Evolutionary conservation across 169 alveolate species (phyloP).

Genomic region (Eimeria tenella): DNA sequence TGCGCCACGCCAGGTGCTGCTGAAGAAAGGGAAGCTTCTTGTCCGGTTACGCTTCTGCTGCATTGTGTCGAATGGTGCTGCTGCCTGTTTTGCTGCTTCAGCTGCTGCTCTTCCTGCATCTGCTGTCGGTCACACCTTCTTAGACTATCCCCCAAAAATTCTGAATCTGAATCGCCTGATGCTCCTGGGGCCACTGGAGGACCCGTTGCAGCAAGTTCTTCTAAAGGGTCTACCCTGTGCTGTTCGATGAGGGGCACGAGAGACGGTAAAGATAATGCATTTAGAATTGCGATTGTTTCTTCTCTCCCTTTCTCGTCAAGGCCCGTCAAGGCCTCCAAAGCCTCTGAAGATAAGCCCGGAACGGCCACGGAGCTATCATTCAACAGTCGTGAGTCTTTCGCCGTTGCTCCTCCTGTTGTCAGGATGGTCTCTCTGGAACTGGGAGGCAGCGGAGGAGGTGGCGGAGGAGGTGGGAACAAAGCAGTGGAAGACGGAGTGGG

Average conservation of each 20-base stretch:
- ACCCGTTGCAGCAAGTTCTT: neutral
- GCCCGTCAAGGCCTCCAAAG: slow-evolving; percentile 25
- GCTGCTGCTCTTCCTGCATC: neutral
- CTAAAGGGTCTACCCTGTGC: neutral
- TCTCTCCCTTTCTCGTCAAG: slow-evolving; percentile 37
- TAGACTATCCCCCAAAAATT: neutral
- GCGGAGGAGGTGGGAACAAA: slow-evolving; percentile 13
- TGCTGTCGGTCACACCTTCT: neutral
- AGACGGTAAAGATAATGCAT: slow-evolving; percentile 1
- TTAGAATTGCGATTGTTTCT: slow-evolving; percentile 11
- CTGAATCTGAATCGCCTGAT: neutral
- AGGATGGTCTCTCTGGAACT: neutral
- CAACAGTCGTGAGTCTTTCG: slow-evolving; percentile 3
- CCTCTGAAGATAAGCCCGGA: slow-evolving; percentile 38
- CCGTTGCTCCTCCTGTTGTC: neutral
- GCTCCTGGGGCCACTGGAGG: neutral
- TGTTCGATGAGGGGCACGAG: neutral
- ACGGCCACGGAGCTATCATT: neutral
- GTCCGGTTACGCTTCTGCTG: neutral
- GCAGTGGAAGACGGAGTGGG: slow-evolving; percentile 12
- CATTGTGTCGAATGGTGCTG: neutral
- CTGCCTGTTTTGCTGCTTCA: slow-evolving; percentile 14
- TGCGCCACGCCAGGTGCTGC: neutral
- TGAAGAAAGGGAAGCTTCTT: neutral
- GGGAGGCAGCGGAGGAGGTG: neutral